Evolutionary conservation across 2,329 filamentous ascomycete species (phyloP).

Genomic region (Hypoxylon sp.): DNA sequence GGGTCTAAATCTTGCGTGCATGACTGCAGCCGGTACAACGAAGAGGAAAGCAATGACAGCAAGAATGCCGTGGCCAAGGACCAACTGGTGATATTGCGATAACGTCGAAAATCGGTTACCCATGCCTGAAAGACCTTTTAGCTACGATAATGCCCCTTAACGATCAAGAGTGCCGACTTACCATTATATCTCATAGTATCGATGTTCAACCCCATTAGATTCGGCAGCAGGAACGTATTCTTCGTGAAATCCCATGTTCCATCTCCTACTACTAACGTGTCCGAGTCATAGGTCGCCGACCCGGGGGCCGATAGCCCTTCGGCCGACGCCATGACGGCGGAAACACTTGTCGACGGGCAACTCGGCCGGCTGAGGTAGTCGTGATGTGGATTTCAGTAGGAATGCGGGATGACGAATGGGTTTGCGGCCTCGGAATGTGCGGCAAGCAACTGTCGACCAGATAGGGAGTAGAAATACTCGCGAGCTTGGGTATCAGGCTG

Average conservation of each 20-base stretch:
- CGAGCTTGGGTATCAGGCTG: conserved; percentile 28
- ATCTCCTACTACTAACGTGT: conserved; percentile 82
- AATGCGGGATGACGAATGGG: conserved; percentile 34
- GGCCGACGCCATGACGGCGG: conserved; percentile 70
- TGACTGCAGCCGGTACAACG: conserved; percentile 78
- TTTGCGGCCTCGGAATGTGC: conserved; percentile 20
- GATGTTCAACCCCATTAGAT: conserved; percentile 80
- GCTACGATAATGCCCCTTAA: conserved; percentile 26
- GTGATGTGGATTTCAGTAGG: conserved; percentile 20
- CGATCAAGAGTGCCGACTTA: conserved; percentile 52
- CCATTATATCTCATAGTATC: conserved; percentile 89
- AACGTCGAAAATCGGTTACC: conserved; percentile 80
- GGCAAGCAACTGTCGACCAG: conserved; percentile 13
- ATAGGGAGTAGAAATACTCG: conserved; percentile 7
- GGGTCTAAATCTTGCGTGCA: conserved; percentile 76
- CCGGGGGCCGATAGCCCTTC: conserved; percentile 75
- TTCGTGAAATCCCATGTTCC: conserved; percentile 85
- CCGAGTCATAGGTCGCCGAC: conserved; percentile 77
- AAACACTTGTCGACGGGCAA: conserved; percentile 41
- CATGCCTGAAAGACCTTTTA: conserved; percentile 72
- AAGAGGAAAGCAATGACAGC: conserved; percentile 80
- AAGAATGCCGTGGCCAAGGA: conserved; percentile 78
- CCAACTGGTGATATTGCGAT: conserved; percentile 75
- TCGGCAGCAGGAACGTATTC: conserved; percentile 82
- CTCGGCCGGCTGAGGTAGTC: conserved; percentile 18